Evolutionary conservation across 257 asterid species (phyloP).

Genomic region (Jacaranda mimosifolia): DNA sequence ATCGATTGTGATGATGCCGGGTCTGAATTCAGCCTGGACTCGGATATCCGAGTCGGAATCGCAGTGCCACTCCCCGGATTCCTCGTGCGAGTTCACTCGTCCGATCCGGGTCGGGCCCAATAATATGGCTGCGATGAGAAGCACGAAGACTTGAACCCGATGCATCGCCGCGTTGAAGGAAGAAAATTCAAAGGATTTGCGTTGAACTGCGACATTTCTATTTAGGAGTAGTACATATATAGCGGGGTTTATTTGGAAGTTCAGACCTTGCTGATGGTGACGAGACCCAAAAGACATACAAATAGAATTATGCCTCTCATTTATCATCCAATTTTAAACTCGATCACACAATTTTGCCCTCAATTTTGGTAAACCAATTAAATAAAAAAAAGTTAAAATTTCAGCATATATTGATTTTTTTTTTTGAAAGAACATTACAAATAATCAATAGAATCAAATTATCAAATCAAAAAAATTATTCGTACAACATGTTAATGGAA

Average conservation of each 20-base stretch:
- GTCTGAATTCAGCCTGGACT: conserved; percentile 53
- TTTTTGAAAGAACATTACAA: too few relatives aligned
- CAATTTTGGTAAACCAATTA: too few relatives aligned
- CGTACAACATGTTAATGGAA: too few relatives aligned
- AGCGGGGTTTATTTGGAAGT: conserved; percentile 18
- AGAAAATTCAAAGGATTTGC: conserved; percentile 31
- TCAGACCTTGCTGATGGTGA: neutral
- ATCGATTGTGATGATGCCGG: conserved; percentile 69
- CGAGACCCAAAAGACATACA: neutral
- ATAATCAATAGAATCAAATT: too few relatives aligned
- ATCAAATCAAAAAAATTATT: too few relatives aligned
- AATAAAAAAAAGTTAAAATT: too few relatives aligned
- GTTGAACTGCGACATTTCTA: conserved; percentile 7
- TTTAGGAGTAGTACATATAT: neutral
- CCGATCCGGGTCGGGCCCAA: conserved; percentile 42
- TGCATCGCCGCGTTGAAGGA: conserved; percentile 40
- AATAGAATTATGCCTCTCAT: neutral
- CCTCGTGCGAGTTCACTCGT: conserved; percentile 55
- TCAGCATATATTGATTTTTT: too few relatives aligned
- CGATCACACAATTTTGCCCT: too few relatives aligned
- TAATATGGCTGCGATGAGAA: conserved; percentile 34
- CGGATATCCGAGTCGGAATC: conserved; percentile 51
- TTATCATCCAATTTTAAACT: neutral
- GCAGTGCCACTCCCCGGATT: conserved; percentile 70
- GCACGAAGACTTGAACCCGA: conserved; percentile 42